Evolutionary conservation across 1,284 basidiomycete genomes (phyloP), one percentile per base, ranked within the genome.

Genomic region (Ceratobasidium sp.): DNA sequence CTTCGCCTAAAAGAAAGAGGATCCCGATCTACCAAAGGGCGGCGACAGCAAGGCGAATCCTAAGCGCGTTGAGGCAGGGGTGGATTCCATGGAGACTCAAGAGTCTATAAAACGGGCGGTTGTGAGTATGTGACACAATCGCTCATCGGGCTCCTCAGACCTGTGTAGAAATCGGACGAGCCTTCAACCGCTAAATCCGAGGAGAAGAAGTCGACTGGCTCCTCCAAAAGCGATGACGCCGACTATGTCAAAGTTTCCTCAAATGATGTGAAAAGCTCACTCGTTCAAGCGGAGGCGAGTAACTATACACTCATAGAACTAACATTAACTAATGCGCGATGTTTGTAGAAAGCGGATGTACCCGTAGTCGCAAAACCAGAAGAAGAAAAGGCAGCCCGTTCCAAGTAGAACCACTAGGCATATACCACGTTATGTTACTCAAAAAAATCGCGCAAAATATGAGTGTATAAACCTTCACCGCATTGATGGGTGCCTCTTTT

Each of bases 121-220:
- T 2, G 62, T 67, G 38, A 67, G 62, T 60, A n/a, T 60, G 8
- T 55, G 17, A 22, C 17, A 57, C 3, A 12, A 34, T 52, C 8
- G 4, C 42, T 38, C 12, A 35, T 20, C 17, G 12, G n/a, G 15
- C 15, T 17, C 22, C 13, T 22, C 38, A 67, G 13, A 15, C 15
- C 22, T 13, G 25, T 15, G 10, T 3, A 67, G 62, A 53, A 67
- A 42, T 47, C 29, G 13, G 62, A 67, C 17, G 62, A 67, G n/a
- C 62, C 62, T n/a, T 50, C 62, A 2, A 42, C 50, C 15, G 62
- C 62, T 12, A 67, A 67, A 54, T 49, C 62, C 15, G 49, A 50
- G 29, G 62, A 67, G 45, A 50, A 49, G 12, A 67, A 67, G 29
- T n/a, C 29, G 20, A 10, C 50, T 40, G 40, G 27, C 22, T 54